Base-by-base conservation (phyloP, 164 flowering plant species). In the Warburgia ugandensis region DNA sequence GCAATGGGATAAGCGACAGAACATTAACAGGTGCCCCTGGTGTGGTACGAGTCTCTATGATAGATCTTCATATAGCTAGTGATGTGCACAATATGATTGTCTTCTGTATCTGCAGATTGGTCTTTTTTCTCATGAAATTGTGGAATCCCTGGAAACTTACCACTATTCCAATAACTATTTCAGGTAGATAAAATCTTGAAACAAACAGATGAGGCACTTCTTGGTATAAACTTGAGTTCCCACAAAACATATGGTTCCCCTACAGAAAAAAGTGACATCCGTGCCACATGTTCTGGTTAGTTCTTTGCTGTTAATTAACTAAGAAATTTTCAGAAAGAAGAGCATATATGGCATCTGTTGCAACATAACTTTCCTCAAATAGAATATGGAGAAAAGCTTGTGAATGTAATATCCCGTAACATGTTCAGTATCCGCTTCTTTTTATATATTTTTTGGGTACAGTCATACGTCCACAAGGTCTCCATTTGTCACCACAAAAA, bases 251-350 rank as follows among this genome's bases (percentile, higher is more conserved):
- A 27, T 40, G 55, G 41, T 53, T 33, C 47, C 56, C 50, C 48
- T 16, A 44, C 56, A 45, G 68, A 36, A 41, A 50, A 23, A 40
- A 56, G 63, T 41, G 57, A 64, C 31, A 36, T 29, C 63, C 28
- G 59, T 44, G 49, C 57, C 35, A 50, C 72, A 45, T 30, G 35
- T 56, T 46, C 68, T 47, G 79, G 80, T 77, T 52, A 51, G 72
- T 72, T 56, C 35, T 56, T 44, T 31, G 21, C 11, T 5, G 28
- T 42, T 28, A 28, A 20, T 42, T 28, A 10, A 22, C 29, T 29
- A 16, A 37, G 41, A 14, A 14, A 5, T 3, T 48, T 29, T 48
- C 25, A n/a, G n/a, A n/a, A n/a, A n/a, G n/a, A n/a, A n/a, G n/a
- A n/a, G n/a, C n/a, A n/a, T n/a, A n/a, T n/a, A n/a, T n/a, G n/a